These are phyloP conservation scores for Metschnikowia anglica DNA, from an alignment of 805 yeast genomes.

Conservation along the genomic window DNA sequence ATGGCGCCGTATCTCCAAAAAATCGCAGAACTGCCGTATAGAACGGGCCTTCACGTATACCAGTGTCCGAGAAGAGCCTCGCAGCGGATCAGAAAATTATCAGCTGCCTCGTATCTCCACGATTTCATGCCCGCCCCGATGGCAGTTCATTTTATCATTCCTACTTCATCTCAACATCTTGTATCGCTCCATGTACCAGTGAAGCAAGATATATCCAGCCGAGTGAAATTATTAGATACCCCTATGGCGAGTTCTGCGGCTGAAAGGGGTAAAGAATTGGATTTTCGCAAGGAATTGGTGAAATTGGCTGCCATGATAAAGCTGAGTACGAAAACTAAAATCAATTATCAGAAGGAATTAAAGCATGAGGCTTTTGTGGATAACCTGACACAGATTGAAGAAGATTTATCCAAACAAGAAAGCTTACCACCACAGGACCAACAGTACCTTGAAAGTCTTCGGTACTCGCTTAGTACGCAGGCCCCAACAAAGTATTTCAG, in stretches of 20 bases:
- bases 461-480: constrained; percentile 4
- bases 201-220: constrained; percentile 1
- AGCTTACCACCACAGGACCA: constrained; percentile 12
- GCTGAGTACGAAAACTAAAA: constrained; percentile 16
- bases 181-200: constrained; percentile 8
- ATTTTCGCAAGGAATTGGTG: constrained; percentile 17
- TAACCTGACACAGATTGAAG: constrained; percentile 21
- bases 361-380: constrained; percentile 29
- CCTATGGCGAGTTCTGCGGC: constrained; percentile 10
- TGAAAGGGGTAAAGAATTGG: background rate
- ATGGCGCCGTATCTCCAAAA: constrained; percentile 22
- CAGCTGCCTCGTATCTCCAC: constrained; percentile 40
- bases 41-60: constrained; percentile 42
- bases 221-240: constrained; percentile 11
- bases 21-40: constrained; percentile 5
- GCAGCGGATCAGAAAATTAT: constrained; percentile 27
- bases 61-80: constrained; percentile 33
- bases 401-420: constrained; percentile 14
- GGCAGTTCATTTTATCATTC: constrained; percentile 32
- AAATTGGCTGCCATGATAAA: constrained; percentile 19
- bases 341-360: constrained; percentile 25
- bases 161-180: constrained; percentile 10
- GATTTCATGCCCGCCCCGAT: constrained; percentile 43
- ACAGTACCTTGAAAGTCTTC: constrained; percentile 17
- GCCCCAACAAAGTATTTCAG: constrained; percentile 38